These are phyloP conservation scores for Tetracentron sinense DNA, from an alignment of 164 flowering plant species.

Conservation along the genomic window DNA sequence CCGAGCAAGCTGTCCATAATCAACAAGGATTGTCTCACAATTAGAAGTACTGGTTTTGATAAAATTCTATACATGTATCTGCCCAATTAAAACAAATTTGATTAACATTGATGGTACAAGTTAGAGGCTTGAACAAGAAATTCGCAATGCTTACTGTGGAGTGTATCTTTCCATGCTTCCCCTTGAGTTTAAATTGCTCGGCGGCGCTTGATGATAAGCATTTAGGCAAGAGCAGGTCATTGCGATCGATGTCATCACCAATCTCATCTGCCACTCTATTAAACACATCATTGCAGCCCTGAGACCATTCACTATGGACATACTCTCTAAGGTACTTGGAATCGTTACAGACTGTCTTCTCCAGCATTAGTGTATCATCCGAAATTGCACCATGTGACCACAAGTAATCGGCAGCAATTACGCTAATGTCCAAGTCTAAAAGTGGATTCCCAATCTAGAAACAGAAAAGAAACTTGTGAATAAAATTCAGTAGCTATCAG, in stretches of 20 bases:
- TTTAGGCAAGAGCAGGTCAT: constrained; percentile 24
- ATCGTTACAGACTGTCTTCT: constrained; percentile 33
- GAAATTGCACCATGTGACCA: constrained; percentile 48
- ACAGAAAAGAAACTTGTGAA: not conserved
- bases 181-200: constrained; percentile 13
- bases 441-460: constrained; percentile 44
- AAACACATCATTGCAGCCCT: constrained; percentile 30
- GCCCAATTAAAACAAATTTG: not conserved
- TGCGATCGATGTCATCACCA: constrained; percentile 18
- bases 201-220: constrained; percentile 18
- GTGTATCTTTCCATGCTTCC: constrained; percentile 19
- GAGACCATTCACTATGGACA: constrained; percentile 17
- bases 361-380: constrained; percentile 22
- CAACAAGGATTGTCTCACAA: not conserved
- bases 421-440: constrained; percentile 36
- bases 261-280: constrained; percentile 25
- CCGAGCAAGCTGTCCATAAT: constrained; percentile 18
- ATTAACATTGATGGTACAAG: too few relatives aligned
- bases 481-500: not conserved
- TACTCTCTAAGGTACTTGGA: constrained; percentile 18
- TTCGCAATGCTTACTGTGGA: constrained; percentile 12
- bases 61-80: not conserved
- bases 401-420: constrained; percentile 23
- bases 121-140: not conserved
- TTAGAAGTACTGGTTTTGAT: not conserved